Conservation (phyloP, 1,139 yeast species). For the Geotrichum europaeum region DNA sequence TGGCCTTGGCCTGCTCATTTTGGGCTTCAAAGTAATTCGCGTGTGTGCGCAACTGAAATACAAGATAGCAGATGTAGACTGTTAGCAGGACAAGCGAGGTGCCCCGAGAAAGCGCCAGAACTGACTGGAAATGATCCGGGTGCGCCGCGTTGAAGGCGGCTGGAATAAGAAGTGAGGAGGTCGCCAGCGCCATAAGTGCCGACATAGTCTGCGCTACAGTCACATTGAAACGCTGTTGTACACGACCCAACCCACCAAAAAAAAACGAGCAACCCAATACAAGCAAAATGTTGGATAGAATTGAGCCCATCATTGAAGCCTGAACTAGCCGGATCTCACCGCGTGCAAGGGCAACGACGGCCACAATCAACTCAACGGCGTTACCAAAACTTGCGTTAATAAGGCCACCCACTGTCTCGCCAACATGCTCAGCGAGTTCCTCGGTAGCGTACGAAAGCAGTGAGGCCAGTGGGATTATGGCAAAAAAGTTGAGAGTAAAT, state of each 20-base stretch:
- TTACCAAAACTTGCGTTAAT: slow-evolving; percentile 95
- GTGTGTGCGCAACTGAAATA: slow-evolving; percentile 88
- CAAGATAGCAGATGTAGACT: slow-evolving; percentile 71
- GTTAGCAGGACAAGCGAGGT: slow-evolving; percentile 71
- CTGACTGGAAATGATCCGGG: slow-evolving; percentile 43
- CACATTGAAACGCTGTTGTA: slow-evolving; percentile 85
- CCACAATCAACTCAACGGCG: slow-evolving; percentile 88
- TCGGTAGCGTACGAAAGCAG: slow-evolving; percentile 88
- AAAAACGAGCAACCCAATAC: slow-evolving; percentile 95
- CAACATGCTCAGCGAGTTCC: slow-evolving; percentile 72
- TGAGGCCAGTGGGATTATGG: slow-evolving; percentile 90
- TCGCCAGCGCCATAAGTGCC: slow-evolving; percentile 83
- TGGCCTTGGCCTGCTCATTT: slow-evolving; percentile 35
- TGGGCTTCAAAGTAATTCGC: slow-evolving; percentile 50
- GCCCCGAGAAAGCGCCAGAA: slow-evolving; percentile 76
- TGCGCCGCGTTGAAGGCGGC: slow-evolving; percentile 92
- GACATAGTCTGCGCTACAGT: slow-evolving; percentile 98
- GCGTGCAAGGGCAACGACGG: slow-evolving; percentile 76
- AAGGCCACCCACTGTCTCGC: slow-evolving; percentile 77
- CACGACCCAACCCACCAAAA: slow-evolving; percentile 83
- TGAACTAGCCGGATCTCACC: slow-evolving; percentile 89
- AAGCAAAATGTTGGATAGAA: slow-evolving; percentile 75
- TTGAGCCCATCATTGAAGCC: slow-evolving; percentile 94
- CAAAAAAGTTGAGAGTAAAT: slow-evolving; percentile 75
- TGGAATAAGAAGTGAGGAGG: slow-evolving; percentile 82